A percentile compares a stretch with the other conserved stretches of the same genome.
phyloP scores from a whole-genome alignment of 352 stramenopile species.

The Phytophthora pisi region DNA sequence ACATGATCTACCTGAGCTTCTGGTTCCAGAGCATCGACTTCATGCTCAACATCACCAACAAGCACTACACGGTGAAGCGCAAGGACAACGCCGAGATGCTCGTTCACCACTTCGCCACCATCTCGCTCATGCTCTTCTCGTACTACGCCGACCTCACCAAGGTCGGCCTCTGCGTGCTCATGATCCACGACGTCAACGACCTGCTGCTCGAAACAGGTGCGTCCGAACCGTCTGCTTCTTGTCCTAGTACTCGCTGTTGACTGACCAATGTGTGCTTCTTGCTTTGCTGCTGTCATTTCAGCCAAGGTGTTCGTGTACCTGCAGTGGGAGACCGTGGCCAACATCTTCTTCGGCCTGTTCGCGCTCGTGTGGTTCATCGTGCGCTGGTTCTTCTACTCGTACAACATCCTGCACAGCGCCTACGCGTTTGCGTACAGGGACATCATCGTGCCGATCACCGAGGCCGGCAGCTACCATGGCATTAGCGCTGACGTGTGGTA shows the following conservation, averaged over 20 bases:
- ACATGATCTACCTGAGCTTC: slow-evolving; percentile 86
- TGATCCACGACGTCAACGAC: slow-evolving; percentile 86
- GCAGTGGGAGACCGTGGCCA: slow-evolving; percentile 67
- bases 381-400: slow-evolving; percentile 72
- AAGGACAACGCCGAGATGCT: slow-evolving; percentile 88
- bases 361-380: slow-evolving; percentile 76
- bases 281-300: slow-evolving; percentile 20
- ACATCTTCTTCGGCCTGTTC: slow-evolving; percentile 74
- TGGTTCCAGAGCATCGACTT: slow-evolving; percentile 87
- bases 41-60: slow-evolving; percentile 84
- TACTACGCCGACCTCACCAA: slow-evolving; percentile 77
- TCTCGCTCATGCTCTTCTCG: slow-evolving; percentile 80
- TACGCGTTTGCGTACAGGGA: slow-evolving; percentile 56
- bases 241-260: neutral
- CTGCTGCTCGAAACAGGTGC: slow-evolving; percentile 59
- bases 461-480: slow-evolving; percentile 45
- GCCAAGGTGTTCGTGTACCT: slow-evolving; percentile 85
- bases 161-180: slow-evolving; percentile 76
- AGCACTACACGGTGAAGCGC: slow-evolving; percentile 82
- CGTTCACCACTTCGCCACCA: slow-evolving; percentile 77
- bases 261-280: slow-evolving; percentile 4
- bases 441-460: slow-evolving; percentile 56
- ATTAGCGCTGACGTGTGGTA: slow-evolving; percentile 59
- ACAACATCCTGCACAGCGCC: slow-evolving; percentile 75
- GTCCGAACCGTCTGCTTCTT: slow-evolving; percentile 1